phyloP scores from a whole-genome alignment of 495 filamentous ascomycete genomes.

The Clavariopsis aquatica region DNA sequence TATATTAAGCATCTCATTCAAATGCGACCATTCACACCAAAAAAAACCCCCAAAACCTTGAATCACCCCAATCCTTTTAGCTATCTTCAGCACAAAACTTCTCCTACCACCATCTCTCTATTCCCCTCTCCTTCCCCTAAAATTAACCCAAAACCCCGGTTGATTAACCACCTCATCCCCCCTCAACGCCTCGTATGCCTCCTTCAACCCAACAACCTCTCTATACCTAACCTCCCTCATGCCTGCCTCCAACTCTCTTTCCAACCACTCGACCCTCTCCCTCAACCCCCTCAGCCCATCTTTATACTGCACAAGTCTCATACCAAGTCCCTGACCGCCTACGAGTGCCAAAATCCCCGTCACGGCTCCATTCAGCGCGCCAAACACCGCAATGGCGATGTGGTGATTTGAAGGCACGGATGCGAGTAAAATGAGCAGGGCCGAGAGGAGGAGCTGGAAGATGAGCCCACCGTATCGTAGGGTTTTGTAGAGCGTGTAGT shows the following conservation, averaged over 20 bases:
- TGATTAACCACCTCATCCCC: slow-evolving; percentile 32
- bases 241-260: slow-evolving; percentile 32
- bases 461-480: slow-evolving; percentile 23
- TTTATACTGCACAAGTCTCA: slow-evolving; percentile 24
- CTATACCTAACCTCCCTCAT: slow-evolving; percentile 34
- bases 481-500: slow-evolving; percentile 14
- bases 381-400: slow-evolving; percentile 28
- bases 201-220: slow-evolving; percentile 33
- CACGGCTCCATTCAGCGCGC: slow-evolving; percentile 31
- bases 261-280: slow-evolving; percentile 35
- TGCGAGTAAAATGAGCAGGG: slow-evolving; percentile 33
- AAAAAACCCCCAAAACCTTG: too few species aligned
- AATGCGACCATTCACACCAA: too few species aligned
- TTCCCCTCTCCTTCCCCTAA: not conserved
- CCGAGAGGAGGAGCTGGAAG: slow-evolving; percentile 30
- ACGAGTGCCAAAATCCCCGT: slow-evolving; percentile 30
- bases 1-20: too few species aligned
- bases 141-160: slow-evolving; percentile 29
- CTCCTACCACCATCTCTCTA: not conserved
- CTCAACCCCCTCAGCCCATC: slow-evolving; percentile 32
- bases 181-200: slow-evolving; percentile 32
- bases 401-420: slow-evolving; percentile 30
- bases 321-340: slow-evolving; percentile 25
- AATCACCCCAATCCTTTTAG: too few species aligned
- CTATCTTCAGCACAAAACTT: not conserved